These are phyloP conservation scores for Sutorius eximius DNA, from an alignment of 1,284 basidiomycete species.

Conservation along the genomic window DNA sequence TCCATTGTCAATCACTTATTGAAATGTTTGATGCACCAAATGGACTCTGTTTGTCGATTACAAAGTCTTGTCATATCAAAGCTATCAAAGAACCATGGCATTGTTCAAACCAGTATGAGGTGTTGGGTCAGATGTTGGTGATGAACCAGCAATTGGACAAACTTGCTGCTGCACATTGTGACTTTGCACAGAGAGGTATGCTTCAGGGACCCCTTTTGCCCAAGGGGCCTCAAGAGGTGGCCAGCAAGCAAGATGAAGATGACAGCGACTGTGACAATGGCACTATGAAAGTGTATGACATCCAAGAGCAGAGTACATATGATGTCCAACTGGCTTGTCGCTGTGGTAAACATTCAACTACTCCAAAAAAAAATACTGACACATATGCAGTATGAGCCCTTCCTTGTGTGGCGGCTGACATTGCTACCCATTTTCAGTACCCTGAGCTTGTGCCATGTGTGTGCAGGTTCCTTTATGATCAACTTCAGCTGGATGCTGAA, in stretches of 20 bases:
- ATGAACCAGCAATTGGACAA: background rate
- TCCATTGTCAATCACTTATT: background rate
- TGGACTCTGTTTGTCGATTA: background rate
- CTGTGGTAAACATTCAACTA: background rate
- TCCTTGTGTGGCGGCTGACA: background rate
- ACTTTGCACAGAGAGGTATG: background rate
- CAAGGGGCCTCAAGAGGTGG: background rate
- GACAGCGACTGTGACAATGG: background rate
- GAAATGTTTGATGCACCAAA: background rate
- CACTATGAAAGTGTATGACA: background rate
- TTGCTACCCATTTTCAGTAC: background rate
- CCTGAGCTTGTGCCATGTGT: background rate
- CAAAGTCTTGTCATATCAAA: background rate
- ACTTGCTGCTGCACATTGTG: background rate
- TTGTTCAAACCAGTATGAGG: background rate
- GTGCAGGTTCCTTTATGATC: background rate
- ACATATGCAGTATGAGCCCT: background rate
- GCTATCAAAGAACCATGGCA: slow-evolving; percentile 3
- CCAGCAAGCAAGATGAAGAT: background rate
- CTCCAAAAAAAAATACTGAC: background rate
- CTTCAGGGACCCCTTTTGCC: background rate
- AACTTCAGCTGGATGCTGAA: background rate
- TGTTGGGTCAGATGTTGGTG: background rate
- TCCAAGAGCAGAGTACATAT: background rate
- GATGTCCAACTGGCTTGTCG: background rate